Percentiles rank a stretch among this genome's conserved stretches.
These are phyloP conservation scores for Arctium minus DNA, from an alignment of 129 eudicot species.

Conservation along the genomic window DNA sequence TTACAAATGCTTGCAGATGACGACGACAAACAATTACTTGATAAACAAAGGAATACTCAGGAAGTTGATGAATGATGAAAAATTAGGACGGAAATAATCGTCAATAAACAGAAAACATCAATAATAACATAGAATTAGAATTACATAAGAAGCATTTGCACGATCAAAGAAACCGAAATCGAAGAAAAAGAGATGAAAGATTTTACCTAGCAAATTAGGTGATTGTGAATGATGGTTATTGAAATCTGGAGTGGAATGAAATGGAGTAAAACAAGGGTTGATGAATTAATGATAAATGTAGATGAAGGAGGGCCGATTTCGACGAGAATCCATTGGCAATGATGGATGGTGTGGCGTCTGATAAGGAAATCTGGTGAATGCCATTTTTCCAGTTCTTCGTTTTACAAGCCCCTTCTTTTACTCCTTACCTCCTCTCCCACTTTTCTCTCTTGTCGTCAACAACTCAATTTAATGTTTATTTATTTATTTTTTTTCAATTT, in stretches of 20 bases:
- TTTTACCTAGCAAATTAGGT: background rate
- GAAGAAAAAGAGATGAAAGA: background rate
- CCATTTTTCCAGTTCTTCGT: background rate
- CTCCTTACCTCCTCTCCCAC: background rate
- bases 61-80: background rate
- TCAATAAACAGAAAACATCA: background rate
- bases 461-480: too few relatives aligned
- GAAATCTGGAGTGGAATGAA: background rate
- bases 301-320: constrained; percentile 29
- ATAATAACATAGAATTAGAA: background rate
- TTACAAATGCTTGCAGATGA: background rate
- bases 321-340: constrained; percentile 20
- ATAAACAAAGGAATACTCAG: background rate
- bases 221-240: background rate
- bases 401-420: background rate
- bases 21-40: too few relatives aligned
- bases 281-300: constrained; percentile 27
- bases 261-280: constrained; percentile 24
- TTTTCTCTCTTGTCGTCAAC: too few relatives aligned
- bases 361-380: constrained; percentile 23
- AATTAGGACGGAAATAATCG: background rate
- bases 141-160: background rate
- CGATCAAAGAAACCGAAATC: background rate
- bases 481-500: too few relatives aligned
- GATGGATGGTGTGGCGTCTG: constrained; percentile 16